A percentile compares a stretch with the other conserved stretches of the same genome.
These are phyloP conservation scores for Aspergillus tubingensis DNA, from an alignment of 2,329 filamentous ascomycete genomes.

Conservation along the genomic window DNA sequence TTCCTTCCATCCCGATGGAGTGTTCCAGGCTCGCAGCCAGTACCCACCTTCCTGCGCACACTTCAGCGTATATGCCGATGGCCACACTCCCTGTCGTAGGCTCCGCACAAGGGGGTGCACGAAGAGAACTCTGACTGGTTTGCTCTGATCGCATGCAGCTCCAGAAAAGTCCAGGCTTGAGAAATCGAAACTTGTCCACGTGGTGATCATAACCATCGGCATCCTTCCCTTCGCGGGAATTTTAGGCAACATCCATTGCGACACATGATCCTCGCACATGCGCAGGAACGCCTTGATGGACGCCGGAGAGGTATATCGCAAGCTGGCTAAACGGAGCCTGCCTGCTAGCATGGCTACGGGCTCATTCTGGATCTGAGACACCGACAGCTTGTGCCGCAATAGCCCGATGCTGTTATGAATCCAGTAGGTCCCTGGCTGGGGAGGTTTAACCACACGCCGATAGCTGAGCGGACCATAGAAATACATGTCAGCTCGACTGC, in stretches of 20 bases:
- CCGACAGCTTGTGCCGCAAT: neutral
- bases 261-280: neutral
- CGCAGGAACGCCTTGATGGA: neutral
- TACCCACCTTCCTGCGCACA: constrained; percentile 40
- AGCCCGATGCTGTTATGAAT: constrained; percentile 4
- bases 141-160: neutral
- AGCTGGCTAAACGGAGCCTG: neutral
- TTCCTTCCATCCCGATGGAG: constrained; percentile 14
- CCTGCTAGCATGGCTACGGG: neutral
- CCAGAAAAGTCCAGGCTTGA: neutral
- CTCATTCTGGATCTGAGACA: neutral
- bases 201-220: neutral
- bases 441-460: neutral
- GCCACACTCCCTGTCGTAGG: neutral
- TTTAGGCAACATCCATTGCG: too few species aligned
- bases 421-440: neutral
- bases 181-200: constrained; percentile 1
- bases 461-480: constrained; percentile 4
- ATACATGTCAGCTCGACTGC: neutral
- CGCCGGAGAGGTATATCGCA: neutral
- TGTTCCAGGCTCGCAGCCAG: neutral
- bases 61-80: constrained; percentile 53
- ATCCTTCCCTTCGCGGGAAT: neutral
- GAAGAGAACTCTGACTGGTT: neutral
- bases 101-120: neutral